A percentile compares a stretch with the other conserved stretches of the same genome.
Evolutionary conservation across 2,329 filamentous ascomycete genomes (phyloP).

Genomic region (Botrytis fabae): DNA sequence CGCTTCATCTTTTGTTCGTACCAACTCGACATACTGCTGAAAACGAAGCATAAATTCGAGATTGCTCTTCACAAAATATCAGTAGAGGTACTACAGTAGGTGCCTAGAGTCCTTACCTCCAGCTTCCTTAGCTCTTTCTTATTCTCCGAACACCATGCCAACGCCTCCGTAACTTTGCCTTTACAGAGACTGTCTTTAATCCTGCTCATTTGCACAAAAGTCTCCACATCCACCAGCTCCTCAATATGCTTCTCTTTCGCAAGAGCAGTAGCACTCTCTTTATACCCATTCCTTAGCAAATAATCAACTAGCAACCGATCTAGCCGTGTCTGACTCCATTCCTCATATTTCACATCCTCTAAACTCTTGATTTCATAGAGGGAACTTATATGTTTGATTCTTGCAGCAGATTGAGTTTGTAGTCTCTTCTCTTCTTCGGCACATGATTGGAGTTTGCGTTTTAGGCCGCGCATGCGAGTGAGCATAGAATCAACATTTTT

Average conservation of each 20-base stretch:
- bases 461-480: constrained; percentile 77
- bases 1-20: constrained; percentile 62
- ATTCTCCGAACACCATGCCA: constrained; percentile 91
- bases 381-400: constrained; percentile 78
- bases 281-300: constrained; percentile 79
- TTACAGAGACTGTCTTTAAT: constrained; percentile 72
- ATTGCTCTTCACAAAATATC: constrained; percentile 56
- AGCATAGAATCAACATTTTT: constrained; percentile 83
- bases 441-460: constrained; percentile 77
- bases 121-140: constrained; percentile 89
- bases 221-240: constrained; percentile 83
- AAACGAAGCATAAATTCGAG: constrained; percentile 91
- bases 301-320: constrained; percentile 92
- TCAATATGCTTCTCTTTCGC: constrained; percentile 74
- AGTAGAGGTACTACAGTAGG: not conserved
- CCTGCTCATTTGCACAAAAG: constrained; percentile 77
- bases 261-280: constrained; percentile 71
- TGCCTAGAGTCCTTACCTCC: constrained; percentile 55
- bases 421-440: constrained; percentile 78
- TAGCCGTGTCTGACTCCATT: constrained; percentile 79
- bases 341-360: constrained; percentile 90
- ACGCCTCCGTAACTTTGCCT: constrained; percentile 72
- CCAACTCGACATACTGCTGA: constrained; percentile 93
- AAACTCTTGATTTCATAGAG: constrained; percentile 78
- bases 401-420: constrained; percentile 72